These are phyloP conservation scores for Butyriboletus loyo DNA, from an alignment of 768 basidiomycete genomes.

Conservation along the genomic window DNA sequence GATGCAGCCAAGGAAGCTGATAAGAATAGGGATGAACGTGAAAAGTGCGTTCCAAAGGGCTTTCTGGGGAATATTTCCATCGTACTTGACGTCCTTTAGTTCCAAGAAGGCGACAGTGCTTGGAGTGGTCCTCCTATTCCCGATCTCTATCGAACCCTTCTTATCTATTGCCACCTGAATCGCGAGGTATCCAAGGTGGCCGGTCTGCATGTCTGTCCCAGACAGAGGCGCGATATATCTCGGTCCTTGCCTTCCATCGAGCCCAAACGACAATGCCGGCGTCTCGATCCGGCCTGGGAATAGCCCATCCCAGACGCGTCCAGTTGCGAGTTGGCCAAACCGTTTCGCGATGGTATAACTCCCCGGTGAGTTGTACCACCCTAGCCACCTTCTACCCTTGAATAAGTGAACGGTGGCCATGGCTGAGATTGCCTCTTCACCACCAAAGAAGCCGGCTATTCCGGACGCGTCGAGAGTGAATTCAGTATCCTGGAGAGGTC, in stretches of 20 bases:
- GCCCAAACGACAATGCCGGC: constrained; percentile 27
- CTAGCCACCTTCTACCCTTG: constrained; percentile 31
- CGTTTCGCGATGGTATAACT: constrained; percentile 33
- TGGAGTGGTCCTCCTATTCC: constrained; percentile 18
- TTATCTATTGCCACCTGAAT: constrained; percentile 14
- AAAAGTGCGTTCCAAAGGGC: constrained; percentile 9
- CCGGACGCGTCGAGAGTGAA: constrained; percentile 31
- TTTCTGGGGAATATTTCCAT: constrained; percentile 6
- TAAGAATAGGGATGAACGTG: constrained; percentile 22
- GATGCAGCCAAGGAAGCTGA: constrained; percentile 23
- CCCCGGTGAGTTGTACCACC: constrained; percentile 39
- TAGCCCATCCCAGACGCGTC: constrained; percentile 31
- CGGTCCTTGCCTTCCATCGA: constrained; percentile 30
- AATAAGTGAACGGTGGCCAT: constrained; percentile 36
- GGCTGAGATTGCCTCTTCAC: constrained; percentile 37
- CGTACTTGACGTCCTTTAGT: constrained; percentile 21
- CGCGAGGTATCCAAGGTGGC: constrained; percentile 30
- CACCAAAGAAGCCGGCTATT: constrained; percentile 36
- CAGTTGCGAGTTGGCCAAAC: constrained; percentile 29
- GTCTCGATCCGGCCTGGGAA: constrained; percentile 30
- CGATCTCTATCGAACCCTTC: neutral
- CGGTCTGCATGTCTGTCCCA: constrained; percentile 28
- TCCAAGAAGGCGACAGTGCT: constrained; percentile 21
- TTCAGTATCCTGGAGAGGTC: constrained; percentile 1
- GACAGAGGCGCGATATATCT: constrained; percentile 26